Conservation (phyloP, 768 basidiomycete genomes). For the Boletellus sp. region DNA sequence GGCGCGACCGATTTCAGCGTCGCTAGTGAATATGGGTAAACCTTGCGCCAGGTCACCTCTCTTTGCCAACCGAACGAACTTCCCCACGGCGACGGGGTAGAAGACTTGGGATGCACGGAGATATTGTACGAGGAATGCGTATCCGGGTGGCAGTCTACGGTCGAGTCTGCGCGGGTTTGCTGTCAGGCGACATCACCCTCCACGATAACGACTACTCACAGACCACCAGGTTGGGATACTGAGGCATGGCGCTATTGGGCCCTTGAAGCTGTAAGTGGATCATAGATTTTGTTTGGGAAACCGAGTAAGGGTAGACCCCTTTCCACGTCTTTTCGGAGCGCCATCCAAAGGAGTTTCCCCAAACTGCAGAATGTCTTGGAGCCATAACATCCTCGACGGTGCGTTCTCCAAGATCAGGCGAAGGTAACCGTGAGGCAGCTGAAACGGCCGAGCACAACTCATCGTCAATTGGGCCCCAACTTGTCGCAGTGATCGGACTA, state of each 20-base stretch:
- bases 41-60: constrained; percentile 11
- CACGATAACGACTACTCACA: constrained; percentile 21
- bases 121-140: constrained; percentile 24
- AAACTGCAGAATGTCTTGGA: constrained; percentile 9
- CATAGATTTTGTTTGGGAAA: background rate
- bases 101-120: background rate
- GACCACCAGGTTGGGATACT: constrained; percentile 28
- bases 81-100: constrained; percentile 7
- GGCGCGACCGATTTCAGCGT: background rate
- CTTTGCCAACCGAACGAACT: constrained; percentile 22
- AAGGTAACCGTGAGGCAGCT: constrained; percentile 39
- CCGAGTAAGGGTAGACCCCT: constrained; percentile 17
- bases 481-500: constrained; percentile 41
- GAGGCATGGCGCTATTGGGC: constrained; percentile 7
- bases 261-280: constrained; percentile 7
- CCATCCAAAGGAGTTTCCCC: constrained; percentile 27
- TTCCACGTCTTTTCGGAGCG: constrained; percentile 19
- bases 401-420: constrained; percentile 58
- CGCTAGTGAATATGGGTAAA: constrained; percentile 14
- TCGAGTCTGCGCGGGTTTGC: constrained; percentile 30
- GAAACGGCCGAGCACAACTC: constrained; percentile 33
- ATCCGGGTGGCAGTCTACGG: constrained; percentile 33
- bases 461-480: constrained; percentile 50
- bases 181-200: background rate
- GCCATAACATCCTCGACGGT: constrained; percentile 26